Base-by-base conservation (phyloP, 1,139 yeast genomes). In the Suzukiozyma palmioleophila region DNA sequence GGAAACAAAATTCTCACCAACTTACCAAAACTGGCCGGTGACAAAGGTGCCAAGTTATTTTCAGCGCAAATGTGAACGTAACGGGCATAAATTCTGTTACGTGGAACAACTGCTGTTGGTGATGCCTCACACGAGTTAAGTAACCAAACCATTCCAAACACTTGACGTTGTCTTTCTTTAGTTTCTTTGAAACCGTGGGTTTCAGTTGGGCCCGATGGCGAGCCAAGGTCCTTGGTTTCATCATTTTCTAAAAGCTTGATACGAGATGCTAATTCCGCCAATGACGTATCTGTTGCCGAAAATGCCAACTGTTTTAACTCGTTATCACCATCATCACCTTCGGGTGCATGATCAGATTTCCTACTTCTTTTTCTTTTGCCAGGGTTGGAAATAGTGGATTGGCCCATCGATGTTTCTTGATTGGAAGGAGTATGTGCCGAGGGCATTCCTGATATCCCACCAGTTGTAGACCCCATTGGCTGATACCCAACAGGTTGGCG, bases 21-120 rank as follows among this genome's bases (percentile, higher is more conserved):
- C 54, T 87, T 87, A 13, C 97, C 97, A 58, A 89, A 81, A 10
- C 90, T 81, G 1, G 96, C 96, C 12, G 95, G 95, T 22, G 88
- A 81, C 40, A 89, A 62, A 1, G 96, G 95, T 42, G 77, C 75
- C 33, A 88, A 56, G 11, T 73, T 73, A 54, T 76, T 71, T 36
- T 78, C 79, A 10, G 87, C 81, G 59, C 96, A 89, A 8, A 81
- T 56, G 16, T 79, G 79, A 13, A 80, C 89, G 55, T 89, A 90
- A 39, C 85, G 74, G 11, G 95, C 88, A 59, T 85, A 89, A 18
- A 89, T 80, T 39, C 88, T 66, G 52, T 85, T 86, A 42, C 97
- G 66, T 6, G 96, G 96, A 14, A 89, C 88, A 33, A 84, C 94
- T 3, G 89, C 79, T 2, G 81, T 79, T 5, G 77, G 75, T 26